Percentiles rank a stretch among this genome's conserved stretches.
Conservation (phyloP, 768 basidiomycete genomes). For the Wakefieldia striispora region DNA sequence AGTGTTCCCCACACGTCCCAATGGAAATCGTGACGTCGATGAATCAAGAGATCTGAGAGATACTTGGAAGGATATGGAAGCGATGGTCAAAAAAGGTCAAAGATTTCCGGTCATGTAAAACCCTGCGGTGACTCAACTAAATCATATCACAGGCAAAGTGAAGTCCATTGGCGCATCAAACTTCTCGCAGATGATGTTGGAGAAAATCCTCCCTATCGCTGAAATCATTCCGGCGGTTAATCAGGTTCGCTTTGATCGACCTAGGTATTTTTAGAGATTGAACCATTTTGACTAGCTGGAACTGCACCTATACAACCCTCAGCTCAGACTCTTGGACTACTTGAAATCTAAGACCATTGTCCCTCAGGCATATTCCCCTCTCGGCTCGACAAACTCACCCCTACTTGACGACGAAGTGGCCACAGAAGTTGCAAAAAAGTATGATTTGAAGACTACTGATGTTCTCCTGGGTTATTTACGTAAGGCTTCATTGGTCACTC, state of each 20-base stretch:
- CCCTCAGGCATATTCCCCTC: constrained; percentile 78
- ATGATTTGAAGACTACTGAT: constrained; percentile 52
- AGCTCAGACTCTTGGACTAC: constrained; percentile 64
- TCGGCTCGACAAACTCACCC: constrained; percentile 67
- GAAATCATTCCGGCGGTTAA: constrained; percentile 70
- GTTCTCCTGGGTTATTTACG: constrained; percentile 63
- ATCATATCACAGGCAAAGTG: constrained; percentile 52
- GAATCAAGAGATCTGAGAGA: constrained; percentile 63
- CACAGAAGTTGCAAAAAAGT: constrained; percentile 54
- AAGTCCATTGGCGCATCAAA: constrained; percentile 72
- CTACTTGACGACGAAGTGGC: constrained; percentile 64
- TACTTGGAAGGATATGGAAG: constrained; percentile 88
- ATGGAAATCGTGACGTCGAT: constrained; percentile 67
- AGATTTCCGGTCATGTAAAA: constrained; percentile 1
- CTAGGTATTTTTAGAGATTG: background rate
- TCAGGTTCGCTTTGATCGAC: constrained; percentile 47
- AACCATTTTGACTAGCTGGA: constrained; percentile 49
- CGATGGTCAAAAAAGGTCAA: constrained; percentile 57
- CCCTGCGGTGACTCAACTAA: constrained; percentile 1
- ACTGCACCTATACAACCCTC: constrained; percentile 72
- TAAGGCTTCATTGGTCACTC: constrained; percentile 30
- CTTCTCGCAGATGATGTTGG: constrained; percentile 64
- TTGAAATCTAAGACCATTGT: constrained; percentile 64
- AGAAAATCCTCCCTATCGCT: constrained; percentile 65
- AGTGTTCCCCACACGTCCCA: constrained; percentile 53